Evolutionary conservation across 768 basidiomycete genomes (phyloP).

Genomic region (Kwoniella pini): DNA sequence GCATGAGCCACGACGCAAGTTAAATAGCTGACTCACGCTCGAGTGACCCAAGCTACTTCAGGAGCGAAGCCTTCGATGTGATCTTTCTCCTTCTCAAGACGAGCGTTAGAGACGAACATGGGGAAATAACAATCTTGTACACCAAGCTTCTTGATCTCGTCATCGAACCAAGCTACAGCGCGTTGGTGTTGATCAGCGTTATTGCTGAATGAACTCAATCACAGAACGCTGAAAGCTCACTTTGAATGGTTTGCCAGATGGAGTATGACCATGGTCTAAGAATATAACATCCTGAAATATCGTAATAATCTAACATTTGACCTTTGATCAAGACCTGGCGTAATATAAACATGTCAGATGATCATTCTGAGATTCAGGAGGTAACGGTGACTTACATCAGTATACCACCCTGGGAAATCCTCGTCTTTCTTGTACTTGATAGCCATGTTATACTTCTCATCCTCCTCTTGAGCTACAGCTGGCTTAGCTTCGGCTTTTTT

Average conservation of each 20-base stretch:
- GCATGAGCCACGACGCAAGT: neutral
- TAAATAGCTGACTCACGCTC: slow-evolving; percentile 66
- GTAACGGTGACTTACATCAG: slow-evolving; percentile 63
- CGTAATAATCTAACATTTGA: slow-evolving; percentile 99
- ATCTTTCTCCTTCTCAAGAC: slow-evolving; percentile 94
- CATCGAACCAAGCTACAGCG: slow-evolving; percentile 90
- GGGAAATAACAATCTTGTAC: slow-evolving; percentile 99
- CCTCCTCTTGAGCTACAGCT: slow-evolving; percentile 61
- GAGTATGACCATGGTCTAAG: slow-evolving; percentile 96
- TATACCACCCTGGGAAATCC: slow-evolving; percentile 93
- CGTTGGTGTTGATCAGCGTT: no score
- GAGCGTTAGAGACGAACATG: slow-evolving; percentile 92
- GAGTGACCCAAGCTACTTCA: slow-evolving; percentile 99
- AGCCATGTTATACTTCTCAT: slow-evolving; percentile 86
- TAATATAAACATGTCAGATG: neutral
- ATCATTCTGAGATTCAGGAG: no score
- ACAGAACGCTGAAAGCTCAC: slow-evolving; percentile 57
- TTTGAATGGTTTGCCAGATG: slow-evolving; percentile 95
- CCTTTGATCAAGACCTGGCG: slow-evolving; percentile 92
- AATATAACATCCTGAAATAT: slow-evolving; percentile 97
- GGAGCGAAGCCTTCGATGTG: slow-evolving; percentile 99
- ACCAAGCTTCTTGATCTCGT: slow-evolving; percentile 84
- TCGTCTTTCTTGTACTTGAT: slow-evolving; percentile 95
- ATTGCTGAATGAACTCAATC: no score
- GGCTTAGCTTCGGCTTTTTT: slow-evolving; percentile 30